Conservation (phyloP, 1,139 yeast genomes). For the Meyerozyma guilliermondii region DNA sequence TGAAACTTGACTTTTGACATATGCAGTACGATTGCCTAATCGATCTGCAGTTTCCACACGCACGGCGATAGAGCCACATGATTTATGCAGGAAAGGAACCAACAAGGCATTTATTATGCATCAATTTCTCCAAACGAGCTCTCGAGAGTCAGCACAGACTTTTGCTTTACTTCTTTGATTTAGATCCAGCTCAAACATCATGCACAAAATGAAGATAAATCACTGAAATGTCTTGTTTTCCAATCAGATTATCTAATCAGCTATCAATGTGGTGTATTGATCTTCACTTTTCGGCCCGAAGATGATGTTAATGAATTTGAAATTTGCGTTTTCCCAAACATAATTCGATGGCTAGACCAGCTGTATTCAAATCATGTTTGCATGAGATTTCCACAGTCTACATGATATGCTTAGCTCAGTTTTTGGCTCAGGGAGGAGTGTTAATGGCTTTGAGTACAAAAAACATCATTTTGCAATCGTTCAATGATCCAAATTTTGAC, state of each 20-base stretch:
- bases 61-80: too few relatives aligned
- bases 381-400: constrained; percentile 15
- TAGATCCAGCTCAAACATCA: background rate
- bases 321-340: background rate
- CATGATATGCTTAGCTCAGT: constrained; percentile 22
- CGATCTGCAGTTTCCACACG: too few relatives aligned
- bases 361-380: constrained; percentile 8
- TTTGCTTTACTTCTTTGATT: too few relatives aligned
- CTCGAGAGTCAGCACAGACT: too few relatives aligned
- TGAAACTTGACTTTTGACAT: too few relatives aligned
- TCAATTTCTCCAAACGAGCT: too few relatives aligned
- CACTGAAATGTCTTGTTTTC: background rate
- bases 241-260: background rate
- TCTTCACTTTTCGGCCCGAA: constrained; percentile 4
- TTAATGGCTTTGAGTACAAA: constrained; percentile 37
- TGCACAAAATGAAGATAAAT: background rate
- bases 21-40: too few relatives aligned
- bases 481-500: constrained; percentile 13
- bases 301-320: background rate
- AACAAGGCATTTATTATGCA: too few relatives aligned
- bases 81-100: too few relatives aligned
- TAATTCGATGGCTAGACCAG: constrained; percentile 11
- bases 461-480: constrained; percentile 30
- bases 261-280: background rate
- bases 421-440: constrained; percentile 34